Evolutionary conservation across 2,329 filamentous ascomycete genomes (phyloP).

Genomic region (Bipolaris gigantea): DNA sequence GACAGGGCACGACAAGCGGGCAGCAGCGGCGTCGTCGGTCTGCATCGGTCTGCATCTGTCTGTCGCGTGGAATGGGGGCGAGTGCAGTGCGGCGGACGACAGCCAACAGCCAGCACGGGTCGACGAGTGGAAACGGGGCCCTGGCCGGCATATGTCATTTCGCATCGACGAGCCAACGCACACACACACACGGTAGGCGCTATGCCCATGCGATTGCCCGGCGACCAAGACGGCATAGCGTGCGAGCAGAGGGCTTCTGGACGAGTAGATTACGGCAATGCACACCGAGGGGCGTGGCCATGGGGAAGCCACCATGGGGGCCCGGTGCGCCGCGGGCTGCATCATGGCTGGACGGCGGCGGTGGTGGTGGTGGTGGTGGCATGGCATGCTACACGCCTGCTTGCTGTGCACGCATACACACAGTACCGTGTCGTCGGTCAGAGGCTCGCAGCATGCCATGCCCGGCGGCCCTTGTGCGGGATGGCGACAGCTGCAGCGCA

Average conservation of each 20-base stretch:
- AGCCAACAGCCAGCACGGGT: conserved; percentile 14
- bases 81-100: neutral
- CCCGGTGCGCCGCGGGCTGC: conserved; percentile 18
- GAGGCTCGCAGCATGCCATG: conserved; percentile 13
- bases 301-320: conserved; percentile 25
- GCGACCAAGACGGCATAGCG: conserved; percentile 22
- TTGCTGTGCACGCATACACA: too few relatives aligned
- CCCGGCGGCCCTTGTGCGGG: conserved; percentile 27
- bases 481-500: conserved; percentile 38
- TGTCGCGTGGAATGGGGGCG: conserved; percentile 24
- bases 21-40: conserved; percentile 12
- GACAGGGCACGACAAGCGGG: conserved; percentile 20
- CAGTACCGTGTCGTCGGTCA: neutral
- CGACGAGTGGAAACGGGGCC: conserved; percentile 21
- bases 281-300: conserved; percentile 13
- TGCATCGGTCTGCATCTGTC: too few relatives aligned
- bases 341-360: neutral
- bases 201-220: conserved; percentile 24
- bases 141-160: conserved; percentile 36
- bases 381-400: too few relatives aligned
- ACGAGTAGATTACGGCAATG: conserved; percentile 32
- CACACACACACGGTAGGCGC: conserved; percentile 32
- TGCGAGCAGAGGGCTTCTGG: conserved; percentile 11
- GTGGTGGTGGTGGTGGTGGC: too few relatives aligned
- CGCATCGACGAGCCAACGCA: conserved; percentile 35